phyloP scores from a whole-genome alignment of 441 rosid genomes.

The Erodium moschatum region DNA sequence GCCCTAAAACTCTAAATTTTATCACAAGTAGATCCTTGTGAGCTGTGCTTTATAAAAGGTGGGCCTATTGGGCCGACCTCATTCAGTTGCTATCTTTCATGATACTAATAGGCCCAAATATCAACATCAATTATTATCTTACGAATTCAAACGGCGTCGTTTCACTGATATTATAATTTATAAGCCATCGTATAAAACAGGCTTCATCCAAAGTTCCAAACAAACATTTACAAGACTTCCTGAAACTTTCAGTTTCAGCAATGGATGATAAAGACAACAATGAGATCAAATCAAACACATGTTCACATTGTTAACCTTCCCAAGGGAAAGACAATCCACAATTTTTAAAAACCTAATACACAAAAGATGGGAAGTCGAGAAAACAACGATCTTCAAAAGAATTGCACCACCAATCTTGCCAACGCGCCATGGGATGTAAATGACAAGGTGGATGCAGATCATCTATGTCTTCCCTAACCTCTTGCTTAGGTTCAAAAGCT shows the following conservation, averaged over 20 bases:
- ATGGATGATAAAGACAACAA: background rate
- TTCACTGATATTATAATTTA: too few species aligned
- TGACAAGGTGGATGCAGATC: too few species aligned
- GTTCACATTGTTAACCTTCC: slow-evolving; percentile 18
- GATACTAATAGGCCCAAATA: too few species aligned
- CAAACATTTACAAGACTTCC: background rate
- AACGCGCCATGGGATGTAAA: too few species aligned
- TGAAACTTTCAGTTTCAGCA: background rate
- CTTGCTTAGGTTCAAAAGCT: slow-evolving; percentile 15
- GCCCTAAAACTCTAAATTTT: background rate
- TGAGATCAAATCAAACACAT: slow-evolving; percentile 21
- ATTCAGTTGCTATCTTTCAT: too few species aligned
- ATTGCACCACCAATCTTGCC: slow-evolving; percentile 17
- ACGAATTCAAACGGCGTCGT: too few species aligned
- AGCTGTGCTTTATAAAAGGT: background rate
- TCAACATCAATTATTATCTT: too few species aligned
- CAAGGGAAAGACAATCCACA: slow-evolving; percentile 12
- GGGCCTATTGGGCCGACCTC: background rate
- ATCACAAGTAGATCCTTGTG: background rate
- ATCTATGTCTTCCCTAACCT: slow-evolving; percentile 8
- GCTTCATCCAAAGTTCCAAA: too few species aligned
- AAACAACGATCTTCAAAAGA: slow-evolving; percentile 15
- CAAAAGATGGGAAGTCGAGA: slow-evolving; percentile 6
- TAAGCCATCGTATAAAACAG: too few species aligned
- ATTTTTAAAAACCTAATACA: background rate